phyloP scores from a whole-genome alignment of 2,329 filamentous ascomycete genomes.

The Delphinella strobiligena region DNA sequence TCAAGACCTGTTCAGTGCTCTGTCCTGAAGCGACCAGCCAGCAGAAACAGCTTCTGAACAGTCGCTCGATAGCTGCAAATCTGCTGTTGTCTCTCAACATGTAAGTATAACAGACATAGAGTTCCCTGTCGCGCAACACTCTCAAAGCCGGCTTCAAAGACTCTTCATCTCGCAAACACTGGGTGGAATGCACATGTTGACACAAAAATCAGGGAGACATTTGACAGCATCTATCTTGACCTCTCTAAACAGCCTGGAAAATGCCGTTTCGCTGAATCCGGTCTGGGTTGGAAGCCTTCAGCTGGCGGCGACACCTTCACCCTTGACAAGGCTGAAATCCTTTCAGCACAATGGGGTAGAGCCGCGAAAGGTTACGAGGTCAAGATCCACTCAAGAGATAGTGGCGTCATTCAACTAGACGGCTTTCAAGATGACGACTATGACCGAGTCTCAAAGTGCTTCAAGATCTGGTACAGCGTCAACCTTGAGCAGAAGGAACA shows the following conservation, averaged over 20 bases:
- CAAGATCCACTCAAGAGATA: conserved; percentile 76
- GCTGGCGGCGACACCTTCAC: conserved; percentile 87
- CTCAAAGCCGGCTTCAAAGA: too few relatives aligned
- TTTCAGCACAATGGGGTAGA: conserved; percentile 84
- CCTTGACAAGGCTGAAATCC: conserved; percentile 75
- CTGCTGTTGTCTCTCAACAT: too few relatives aligned
- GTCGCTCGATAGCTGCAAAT: too few relatives aligned
- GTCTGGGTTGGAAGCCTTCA: conserved; percentile 88
- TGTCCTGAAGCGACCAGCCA: too few relatives aligned
- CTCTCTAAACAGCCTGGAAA: conserved; percentile 85
- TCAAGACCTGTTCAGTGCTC: too few relatives aligned
- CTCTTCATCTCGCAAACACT: too few relatives aligned
- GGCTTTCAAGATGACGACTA: conserved; percentile 92
- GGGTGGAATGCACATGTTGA: conserved; percentile 5
- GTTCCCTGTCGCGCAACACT: too few relatives aligned
- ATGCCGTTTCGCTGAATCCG: conserved; percentile 88
- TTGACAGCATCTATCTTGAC: conserved; percentile 94
- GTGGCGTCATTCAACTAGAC: conserved; percentile 82
- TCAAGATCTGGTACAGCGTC: conserved; percentile 97
- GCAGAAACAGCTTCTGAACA: too few relatives aligned
- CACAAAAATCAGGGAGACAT: conserved; percentile 57
- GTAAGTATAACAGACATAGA: too few relatives aligned
- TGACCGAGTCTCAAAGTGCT: conserved; percentile 79
- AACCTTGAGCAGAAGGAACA: conserved; percentile 88
- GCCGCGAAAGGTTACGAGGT: conserved; percentile 87